Percentiles rank a stretch among this genome's conserved stretches.
These are phyloP conservation scores for Lichtheimia hyalospora DNA, from an alignment of 371 early-diverging fungal genomes.

Conservation along the genomic window DNA sequence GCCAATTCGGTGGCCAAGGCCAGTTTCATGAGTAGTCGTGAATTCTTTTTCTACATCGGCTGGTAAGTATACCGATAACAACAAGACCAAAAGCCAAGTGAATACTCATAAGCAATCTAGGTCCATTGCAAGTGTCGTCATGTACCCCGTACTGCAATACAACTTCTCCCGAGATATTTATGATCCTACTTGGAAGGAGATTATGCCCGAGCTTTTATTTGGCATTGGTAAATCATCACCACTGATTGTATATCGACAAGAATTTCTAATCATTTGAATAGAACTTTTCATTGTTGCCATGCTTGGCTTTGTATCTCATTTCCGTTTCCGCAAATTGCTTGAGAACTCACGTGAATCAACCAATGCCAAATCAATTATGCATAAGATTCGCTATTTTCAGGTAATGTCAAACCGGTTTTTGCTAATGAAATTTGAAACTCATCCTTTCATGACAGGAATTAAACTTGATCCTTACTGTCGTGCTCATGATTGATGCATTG, in stretches of 20 bases:
- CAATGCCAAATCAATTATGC: constrained; percentile 37
- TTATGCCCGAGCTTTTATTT: constrained; percentile 47
- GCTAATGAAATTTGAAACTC: neutral
- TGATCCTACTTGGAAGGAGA: constrained; percentile 42
- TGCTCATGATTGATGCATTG: constrained; percentile 28
- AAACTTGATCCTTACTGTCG: constrained; percentile 36
- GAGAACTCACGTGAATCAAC: constrained; percentile 25
- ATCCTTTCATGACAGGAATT: constrained; percentile 25
- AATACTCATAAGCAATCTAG: constrained; percentile 9
- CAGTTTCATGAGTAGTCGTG: constrained; percentile 49
- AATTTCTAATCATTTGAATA: constrained; percentile 3
- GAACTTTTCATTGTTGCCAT: constrained; percentile 41
- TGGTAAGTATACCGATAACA: constrained; percentile 26
- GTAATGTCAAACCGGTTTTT: neutral
- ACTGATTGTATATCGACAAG: neutral
- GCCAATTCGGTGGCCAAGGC: constrained; percentile 48
- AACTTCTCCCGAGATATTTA: constrained; percentile 37
- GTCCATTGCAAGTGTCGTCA: constrained; percentile 34
- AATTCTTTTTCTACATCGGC: constrained; percentile 47
- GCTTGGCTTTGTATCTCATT: constrained; percentile 44
- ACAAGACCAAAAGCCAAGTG: neutral
- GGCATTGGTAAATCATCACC: constrained; percentile 27
- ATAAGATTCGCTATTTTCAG: constrained; percentile 48
- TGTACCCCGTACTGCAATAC: constrained; percentile 45
- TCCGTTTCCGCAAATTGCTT: constrained; percentile 42